phyloP scores from a whole-genome alignment of 331 rosid species.

The Arachis monticola region DNA sequence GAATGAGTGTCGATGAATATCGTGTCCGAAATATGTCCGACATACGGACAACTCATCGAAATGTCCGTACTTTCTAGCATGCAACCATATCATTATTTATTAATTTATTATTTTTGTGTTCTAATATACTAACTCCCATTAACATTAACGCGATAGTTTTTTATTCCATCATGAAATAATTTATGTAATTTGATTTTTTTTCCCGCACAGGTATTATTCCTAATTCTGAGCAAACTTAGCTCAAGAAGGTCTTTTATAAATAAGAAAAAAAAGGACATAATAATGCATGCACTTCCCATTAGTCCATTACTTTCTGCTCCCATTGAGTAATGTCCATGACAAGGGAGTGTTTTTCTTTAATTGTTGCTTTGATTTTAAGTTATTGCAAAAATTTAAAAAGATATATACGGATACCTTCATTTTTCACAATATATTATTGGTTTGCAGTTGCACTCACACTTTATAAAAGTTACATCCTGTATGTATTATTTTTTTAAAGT shows the following conservation, averaged over 20 bases:
- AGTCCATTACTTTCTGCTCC: background rate
- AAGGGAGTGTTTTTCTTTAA: background rate
- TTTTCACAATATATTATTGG: background rate
- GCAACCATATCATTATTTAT: background rate
- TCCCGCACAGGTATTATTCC: too few species aligned
- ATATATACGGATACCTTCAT: background rate
- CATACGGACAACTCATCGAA: too few species aligned
- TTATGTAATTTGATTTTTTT: background rate
- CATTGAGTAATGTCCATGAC: background rate
- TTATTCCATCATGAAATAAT: background rate
- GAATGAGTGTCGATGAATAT: too few species aligned
- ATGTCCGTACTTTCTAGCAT: background rate
- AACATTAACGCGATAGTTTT: background rate
- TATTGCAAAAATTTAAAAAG: background rate
- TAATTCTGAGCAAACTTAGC: background rate
- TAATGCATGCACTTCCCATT: background rate
- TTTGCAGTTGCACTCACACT: background rate
- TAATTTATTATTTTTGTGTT: background rate
- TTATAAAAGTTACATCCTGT: background rate
- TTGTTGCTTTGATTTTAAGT: background rate
- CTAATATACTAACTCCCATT: background rate
- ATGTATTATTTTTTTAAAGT: background rate
- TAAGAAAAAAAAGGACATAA: too few species aligned
- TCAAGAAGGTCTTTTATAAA: background rate
- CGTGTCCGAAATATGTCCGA: rapidly evolving